A percentile compares a stretch with the other conserved stretches of the same genome.
These are phyloP conservation scores for Nakaseomyces delphensis DNA, from an alignment of 1,139 yeast genomes.

Conservation along the genomic window DNA sequence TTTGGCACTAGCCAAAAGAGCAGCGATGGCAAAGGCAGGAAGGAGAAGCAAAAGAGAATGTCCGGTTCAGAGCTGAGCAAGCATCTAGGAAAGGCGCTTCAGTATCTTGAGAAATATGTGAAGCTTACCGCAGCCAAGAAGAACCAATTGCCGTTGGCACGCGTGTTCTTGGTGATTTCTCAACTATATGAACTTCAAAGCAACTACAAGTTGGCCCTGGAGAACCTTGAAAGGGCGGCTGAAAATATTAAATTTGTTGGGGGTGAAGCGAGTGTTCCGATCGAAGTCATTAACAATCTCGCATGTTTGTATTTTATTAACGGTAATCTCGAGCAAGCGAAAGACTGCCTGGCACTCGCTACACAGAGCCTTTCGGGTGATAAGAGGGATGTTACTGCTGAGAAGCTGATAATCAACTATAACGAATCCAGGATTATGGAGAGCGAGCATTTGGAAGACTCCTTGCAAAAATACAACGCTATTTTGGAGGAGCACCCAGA, in stretches of 20 bases:
- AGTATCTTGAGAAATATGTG: conserved; percentile 64
- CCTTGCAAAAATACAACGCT: conserved; percentile 40
- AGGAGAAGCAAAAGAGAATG: conserved; percentile 14
- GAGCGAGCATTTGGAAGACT: conserved; percentile 30
- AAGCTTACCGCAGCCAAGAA: conserved; percentile 46
- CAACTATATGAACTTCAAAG: conserved; percentile 58
- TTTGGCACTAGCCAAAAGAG: conserved; percentile 11
- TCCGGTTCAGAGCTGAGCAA: conserved; percentile 18
- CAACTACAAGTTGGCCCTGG: conserved; percentile 46
- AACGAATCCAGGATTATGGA: conserved; percentile 61
- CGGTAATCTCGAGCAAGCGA: conserved; percentile 48
- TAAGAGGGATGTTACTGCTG: conserved; percentile 23
- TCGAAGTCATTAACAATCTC: conserved; percentile 69
- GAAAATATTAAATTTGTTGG: conserved; percentile 40
- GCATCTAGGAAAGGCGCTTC: conserved; percentile 45
- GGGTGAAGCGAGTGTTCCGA: conserved; percentile 40
- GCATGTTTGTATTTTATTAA: conserved; percentile 76
- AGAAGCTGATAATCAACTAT: conserved; percentile 39
- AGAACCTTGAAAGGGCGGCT: conserved; percentile 48
- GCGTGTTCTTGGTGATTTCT: conserved; percentile 63
- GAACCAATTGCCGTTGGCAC: conserved; percentile 57
- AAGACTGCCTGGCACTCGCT: conserved; percentile 46
- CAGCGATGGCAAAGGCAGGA: background rate
- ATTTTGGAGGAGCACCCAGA: conserved; percentile 55
- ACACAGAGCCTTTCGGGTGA: conserved; percentile 32